Evolutionary conservation across 805 yeast species (phyloP).

Genomic region (Metschnikowia continentalis): DNA sequence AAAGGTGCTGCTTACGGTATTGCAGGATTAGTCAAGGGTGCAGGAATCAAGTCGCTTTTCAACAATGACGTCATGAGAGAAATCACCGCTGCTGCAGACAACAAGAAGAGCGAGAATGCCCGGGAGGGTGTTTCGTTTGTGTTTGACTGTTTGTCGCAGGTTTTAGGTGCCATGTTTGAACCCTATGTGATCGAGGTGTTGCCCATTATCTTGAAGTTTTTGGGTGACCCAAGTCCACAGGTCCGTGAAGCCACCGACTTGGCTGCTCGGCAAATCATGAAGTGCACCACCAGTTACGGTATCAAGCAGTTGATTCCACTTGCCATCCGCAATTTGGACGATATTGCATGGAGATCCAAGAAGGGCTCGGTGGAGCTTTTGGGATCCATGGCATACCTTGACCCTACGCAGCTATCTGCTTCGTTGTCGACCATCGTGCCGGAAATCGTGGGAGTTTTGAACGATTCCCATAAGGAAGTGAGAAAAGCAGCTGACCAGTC

Average conservation of each 20-base stretch:
- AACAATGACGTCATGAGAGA: constrained; percentile 73
- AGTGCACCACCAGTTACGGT: constrained; percentile 86
- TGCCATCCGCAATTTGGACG: constrained; percentile 81
- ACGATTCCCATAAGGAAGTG: constrained; percentile 95
- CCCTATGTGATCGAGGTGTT: constrained; percentile 89
- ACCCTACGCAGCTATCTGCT: constrained; percentile 88
- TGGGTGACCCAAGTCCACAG: constrained; percentile 82
- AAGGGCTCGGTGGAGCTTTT: constrained; percentile 93
- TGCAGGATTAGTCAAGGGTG: constrained; percentile 89
- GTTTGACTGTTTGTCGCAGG: constrained; percentile 76
- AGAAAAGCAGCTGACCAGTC: constrained; percentile 91
- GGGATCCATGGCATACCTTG: constrained; percentile 97
- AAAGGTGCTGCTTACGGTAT: constrained; percentile 96
- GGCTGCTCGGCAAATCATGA: constrained; percentile 87
- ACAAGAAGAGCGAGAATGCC: constrained; percentile 64
- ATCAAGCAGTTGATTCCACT: constrained; percentile 87
- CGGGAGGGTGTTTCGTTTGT: constrained; percentile 88
- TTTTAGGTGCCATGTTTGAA: constrained; percentile 76
- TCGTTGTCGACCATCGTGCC: constrained; percentile 91
- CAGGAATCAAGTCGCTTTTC: constrained; percentile 74
- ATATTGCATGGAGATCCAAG: constrained; percentile 92
- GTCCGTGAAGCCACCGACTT: constrained; percentile 87
- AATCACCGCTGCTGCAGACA: constrained; percentile 80
- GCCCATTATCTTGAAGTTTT: constrained; percentile 71
- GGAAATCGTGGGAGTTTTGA: constrained; percentile 90